These are phyloP conservation scores for Maudiozyma saulgeensis DNA, from an alignment of 805 yeast species.

Conservation along the genomic window DNA sequence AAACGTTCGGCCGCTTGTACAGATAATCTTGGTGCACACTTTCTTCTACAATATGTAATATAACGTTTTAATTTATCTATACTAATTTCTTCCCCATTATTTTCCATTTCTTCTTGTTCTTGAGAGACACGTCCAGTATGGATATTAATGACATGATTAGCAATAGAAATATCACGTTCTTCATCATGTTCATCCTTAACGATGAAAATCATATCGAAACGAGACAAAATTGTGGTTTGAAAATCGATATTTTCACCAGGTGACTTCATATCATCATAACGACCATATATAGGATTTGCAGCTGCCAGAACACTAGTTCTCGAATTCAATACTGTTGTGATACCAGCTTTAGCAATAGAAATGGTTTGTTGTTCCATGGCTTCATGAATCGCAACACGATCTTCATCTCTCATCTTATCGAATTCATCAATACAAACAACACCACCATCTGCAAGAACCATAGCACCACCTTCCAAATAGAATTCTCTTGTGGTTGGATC, in stretches of 20 bases:
- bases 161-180: conserved; percentile 76
- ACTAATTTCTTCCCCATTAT: conserved; percentile 69
- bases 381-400: conserved; percentile 97
- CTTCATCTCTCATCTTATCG: conserved; percentile 98
- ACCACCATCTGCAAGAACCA: conserved; percentile 99
- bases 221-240: conserved; percentile 90
- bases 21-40: conserved; percentile 87
- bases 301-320: conserved; percentile 96
- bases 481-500: conserved; percentile 84
- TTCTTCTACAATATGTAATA: conserved; percentile 78
- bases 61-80: conserved; percentile 86
- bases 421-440: conserved; percentile 98
- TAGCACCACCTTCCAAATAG: conserved; percentile 97
- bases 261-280: conserved; percentile 90
- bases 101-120: conserved; percentile 40
- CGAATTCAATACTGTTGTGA: conserved; percentile 91
- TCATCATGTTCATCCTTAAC: conserved; percentile 93
- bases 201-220: conserved; percentile 97
- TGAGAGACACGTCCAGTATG: conserved; percentile 65
- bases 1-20: conserved; percentile 84
- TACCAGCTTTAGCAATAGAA: conserved; percentile 98
- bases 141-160: conserved; percentile 88
- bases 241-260: conserved; percentile 98
- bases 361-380: conserved; percentile 99
- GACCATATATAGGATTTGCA: conserved; percentile 93